Conservation (phyloP, 129 eudicot genomes). For the Kitagawia praeruptora region DNA sequence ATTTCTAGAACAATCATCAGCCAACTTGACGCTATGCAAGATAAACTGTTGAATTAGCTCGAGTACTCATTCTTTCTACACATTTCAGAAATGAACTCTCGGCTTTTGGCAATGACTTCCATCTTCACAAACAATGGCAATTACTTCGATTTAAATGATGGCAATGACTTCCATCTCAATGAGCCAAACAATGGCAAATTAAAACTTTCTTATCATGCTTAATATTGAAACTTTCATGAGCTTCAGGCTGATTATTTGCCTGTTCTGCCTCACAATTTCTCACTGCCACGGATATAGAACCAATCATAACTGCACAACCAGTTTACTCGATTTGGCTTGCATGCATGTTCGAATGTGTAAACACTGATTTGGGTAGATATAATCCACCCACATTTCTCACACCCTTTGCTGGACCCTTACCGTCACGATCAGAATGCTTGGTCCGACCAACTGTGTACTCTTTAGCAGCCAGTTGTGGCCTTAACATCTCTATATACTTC, state of each 20-base stretch:
- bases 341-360: constrained; percentile 8
- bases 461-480: constrained; percentile 53
- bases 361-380: constrained; percentile 9
- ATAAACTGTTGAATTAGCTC: no score
- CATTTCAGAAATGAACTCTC: no score
- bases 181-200: no score
- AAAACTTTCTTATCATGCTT: constrained; percentile 20
- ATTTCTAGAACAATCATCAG: no score
- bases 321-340: constrained; percentile 21
- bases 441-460: constrained; percentile 32
- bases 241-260: constrained; percentile 20
- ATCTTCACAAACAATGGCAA: no score
- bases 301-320: constrained; percentile 61
- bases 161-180: no score
- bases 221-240: constrained; percentile 13
- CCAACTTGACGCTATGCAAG: no score
- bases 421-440: constrained; percentile 23
- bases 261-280: constrained; percentile 31
- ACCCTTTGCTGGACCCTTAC: constrained; percentile 18
- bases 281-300: constrained; percentile 70
- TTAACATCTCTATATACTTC: constrained; percentile 90
- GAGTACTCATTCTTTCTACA: no score
- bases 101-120: no score
- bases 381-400: constrained; percentile 26
- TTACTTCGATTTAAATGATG: no score